phyloP scores from a whole-genome alignment of 2,329 filamentous ascomycete genomes.

The Pestalotiopsis sp. region DNA sequence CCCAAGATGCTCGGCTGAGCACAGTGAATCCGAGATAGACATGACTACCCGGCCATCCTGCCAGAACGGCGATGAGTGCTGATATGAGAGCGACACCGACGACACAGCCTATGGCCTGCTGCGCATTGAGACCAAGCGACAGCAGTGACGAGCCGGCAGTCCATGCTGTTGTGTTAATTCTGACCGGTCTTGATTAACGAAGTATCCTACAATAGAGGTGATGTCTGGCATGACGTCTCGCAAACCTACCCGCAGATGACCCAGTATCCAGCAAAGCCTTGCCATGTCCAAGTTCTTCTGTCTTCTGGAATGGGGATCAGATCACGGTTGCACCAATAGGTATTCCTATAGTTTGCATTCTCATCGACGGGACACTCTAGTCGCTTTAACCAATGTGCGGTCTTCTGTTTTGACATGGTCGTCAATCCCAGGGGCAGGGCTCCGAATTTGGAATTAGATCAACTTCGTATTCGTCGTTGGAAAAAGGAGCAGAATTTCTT shows the following conservation, averaged over 20 bases:
- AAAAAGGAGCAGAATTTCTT: not conserved
- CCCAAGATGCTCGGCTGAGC: slow-evolving; percentile 23
- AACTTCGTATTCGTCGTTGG: not conserved
- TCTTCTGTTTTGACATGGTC: slow-evolving; percentile 5
- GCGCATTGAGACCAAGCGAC: slow-evolving; percentile 28
- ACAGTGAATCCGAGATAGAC: slow-evolving; percentile 34
- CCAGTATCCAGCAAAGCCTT: slow-evolving; percentile 30
- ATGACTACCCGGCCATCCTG: slow-evolving; percentile 34
- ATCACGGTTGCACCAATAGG: slow-evolving; percentile 32
- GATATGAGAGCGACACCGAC: slow-evolving; percentile 33
- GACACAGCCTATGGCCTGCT: slow-evolving; percentile 29
- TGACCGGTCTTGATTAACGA: not conserved
- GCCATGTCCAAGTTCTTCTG: slow-evolving; percentile 29
- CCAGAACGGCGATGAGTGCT: slow-evolving; percentile 31
- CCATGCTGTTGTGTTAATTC: slow-evolving; percentile 14
- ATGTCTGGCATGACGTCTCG: slow-evolving; percentile 5
- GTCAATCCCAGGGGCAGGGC: not conserved
- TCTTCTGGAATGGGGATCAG: slow-evolving; percentile 29
- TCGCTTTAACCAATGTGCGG: slow-evolving; percentile 7
- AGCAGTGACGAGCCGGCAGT: slow-evolving; percentile 26
- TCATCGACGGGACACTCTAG: slow-evolving; percentile 20
- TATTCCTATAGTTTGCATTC: slow-evolving; percentile 30
- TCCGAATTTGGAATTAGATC: not conserved
- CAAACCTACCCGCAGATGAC: slow-evolving; percentile 25
- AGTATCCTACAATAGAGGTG: not conserved